phyloP scores from a whole-genome alignment of 768 basidiomycete genomes.

The Gloeopeniophorella convolvens region DNA sequence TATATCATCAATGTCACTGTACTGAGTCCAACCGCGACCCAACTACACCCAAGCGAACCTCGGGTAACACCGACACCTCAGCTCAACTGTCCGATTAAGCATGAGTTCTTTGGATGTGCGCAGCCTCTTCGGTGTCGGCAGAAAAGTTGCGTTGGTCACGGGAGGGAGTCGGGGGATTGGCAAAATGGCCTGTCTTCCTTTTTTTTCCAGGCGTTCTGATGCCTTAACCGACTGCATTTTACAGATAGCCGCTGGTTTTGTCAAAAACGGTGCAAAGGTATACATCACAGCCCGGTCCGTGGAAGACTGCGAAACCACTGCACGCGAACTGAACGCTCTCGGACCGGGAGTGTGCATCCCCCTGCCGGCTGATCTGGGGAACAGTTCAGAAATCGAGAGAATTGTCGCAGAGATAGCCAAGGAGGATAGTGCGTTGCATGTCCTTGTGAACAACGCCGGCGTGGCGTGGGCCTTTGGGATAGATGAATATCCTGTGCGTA shows the following conservation, averaged over 20 bases:
- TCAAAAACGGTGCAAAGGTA: constrained; percentile 55
- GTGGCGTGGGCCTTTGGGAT: constrained; percentile 46
- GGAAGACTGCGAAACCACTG: constrained; percentile 45
- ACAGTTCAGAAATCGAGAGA: constrained; percentile 45
- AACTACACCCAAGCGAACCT: no score
- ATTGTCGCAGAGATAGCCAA: constrained; percentile 44
- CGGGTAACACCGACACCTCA: no score
- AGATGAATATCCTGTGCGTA: constrained; percentile 40
- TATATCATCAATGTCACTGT: no score
- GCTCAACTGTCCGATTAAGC: no score
- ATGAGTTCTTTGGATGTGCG: constrained; percentile 35
- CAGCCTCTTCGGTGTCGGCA: constrained; percentile 44
- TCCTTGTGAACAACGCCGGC: constrained; percentile 62
- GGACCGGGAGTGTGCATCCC: constrained; percentile 51
- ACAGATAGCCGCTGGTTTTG: constrained; percentile 59
- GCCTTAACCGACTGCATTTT: constrained; percentile 1
- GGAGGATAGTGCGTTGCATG: constrained; percentile 48
- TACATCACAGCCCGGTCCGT: constrained; percentile 58
- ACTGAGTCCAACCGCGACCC: no score
- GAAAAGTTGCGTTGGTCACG: constrained; percentile 52
- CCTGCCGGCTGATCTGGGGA: constrained; percentile 49
- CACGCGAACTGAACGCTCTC: constrained; percentile 42
- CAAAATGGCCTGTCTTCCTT: constrained; percentile 42
- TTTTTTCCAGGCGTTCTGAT: not conserved
- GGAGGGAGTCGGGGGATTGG: constrained; percentile 64